Base-by-base conservation (phyloP, 116 monocot genomes). In the Dioscorea cayenensis region DNA sequence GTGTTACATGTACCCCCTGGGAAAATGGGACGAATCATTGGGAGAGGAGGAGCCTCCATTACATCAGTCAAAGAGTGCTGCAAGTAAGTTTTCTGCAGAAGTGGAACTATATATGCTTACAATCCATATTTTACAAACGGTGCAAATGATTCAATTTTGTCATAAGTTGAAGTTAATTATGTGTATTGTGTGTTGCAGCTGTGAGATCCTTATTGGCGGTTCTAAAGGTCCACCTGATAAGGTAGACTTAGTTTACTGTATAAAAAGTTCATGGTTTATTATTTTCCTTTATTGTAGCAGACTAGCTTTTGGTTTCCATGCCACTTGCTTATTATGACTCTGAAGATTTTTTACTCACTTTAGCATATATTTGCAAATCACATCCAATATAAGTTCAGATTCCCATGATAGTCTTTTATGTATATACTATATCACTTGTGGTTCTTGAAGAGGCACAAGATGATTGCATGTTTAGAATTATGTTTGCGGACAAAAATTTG, bases 11-110 rank as follows among this genome's bases (percentile, higher is more conserved):
- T 96, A 71, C 96, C 92, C 70, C 81, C 85, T 73, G 96, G 96
- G 51, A 86, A 90, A 79, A 92, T 96, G 96, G 96, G 92, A 66
- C 79, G 81, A 49, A 77, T 96, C 52, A 96, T 96, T 79, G 96
- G 96, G 36, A 96, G 69, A 80, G 86, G 74, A 80, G 96, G 96
- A 63, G 75, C 82, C 27, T 75, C 84, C 23, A 96, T 96, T 37
- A 49, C 68, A 80, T 71, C 81, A 43, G 71, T 96, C 43, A 92
- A 92, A 76, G 73, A 88, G 72, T 85, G 72, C 70, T 96, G 96
- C 96, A 72, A 88, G 96, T 96, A 86, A 75, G 81, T 59, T 63
- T 14, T 72, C 49, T 49, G 43, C 38, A 38, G 5, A 38, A 5
- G 9, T 38, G 38, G 38, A 38, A 38, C 38, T 38, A 9, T 9